Conservation (phyloP, 371 early-diverging fungal species). For the Catenaria anguillulae region DNA sequence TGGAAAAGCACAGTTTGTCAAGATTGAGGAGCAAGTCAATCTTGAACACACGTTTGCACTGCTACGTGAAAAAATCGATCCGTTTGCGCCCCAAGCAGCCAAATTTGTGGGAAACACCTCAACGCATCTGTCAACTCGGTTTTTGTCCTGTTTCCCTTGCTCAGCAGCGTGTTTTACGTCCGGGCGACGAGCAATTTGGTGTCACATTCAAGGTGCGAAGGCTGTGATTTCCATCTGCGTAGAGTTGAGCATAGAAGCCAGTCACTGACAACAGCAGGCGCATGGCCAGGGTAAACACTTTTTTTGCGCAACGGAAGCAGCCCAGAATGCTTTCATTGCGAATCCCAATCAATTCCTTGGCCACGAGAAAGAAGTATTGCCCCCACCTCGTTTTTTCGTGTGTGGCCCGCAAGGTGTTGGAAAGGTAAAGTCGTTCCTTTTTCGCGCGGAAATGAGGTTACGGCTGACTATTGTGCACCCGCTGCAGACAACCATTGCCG, state of each 20-base stretch:
- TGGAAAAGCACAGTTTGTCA: not conserved
- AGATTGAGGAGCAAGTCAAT: not conserved
- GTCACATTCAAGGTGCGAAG: not conserved
- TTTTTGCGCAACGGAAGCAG: too few species aligned
- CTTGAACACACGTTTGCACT: not conserved
- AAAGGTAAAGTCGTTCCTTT: not conserved
- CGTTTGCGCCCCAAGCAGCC: slow-evolving; percentile 1
- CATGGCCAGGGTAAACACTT: too few species aligned
- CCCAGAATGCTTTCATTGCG: too few species aligned
- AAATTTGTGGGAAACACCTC: not conserved
- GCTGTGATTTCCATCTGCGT: too few species aligned
- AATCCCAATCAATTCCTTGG: too few species aligned
- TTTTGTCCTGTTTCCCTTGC: slow-evolving; percentile 2
- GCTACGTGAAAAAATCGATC: not conserved
- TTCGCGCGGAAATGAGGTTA: not conserved
- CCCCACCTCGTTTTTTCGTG: not conserved
- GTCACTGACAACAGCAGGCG: too few species aligned
- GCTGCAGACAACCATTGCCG: not conserved
- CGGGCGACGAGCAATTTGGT: slow-evolving; percentile 2
- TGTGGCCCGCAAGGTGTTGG: not conserved
- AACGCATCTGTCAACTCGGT: not conserved
- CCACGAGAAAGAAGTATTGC: not conserved
- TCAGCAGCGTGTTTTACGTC: not conserved
- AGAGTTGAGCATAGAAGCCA: too few species aligned
- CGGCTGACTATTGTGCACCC: not conserved